Conservation (phyloP, 2,329 filamentous ascomycete genomes). For the Aspergillus felis region DNA sequence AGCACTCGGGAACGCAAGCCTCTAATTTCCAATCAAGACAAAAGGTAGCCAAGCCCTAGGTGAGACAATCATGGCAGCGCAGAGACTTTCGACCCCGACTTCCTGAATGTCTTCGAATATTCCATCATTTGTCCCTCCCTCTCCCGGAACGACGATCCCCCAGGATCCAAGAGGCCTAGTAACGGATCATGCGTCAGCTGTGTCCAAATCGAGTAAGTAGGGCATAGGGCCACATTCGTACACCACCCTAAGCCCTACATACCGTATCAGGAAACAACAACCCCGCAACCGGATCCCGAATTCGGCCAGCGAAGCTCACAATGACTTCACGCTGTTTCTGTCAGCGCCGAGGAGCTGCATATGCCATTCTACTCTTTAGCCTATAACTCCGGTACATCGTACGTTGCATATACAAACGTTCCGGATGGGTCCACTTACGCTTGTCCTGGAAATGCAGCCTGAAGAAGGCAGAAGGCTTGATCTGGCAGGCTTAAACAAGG, state of each 20-base stretch:
- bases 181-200: constrained; percentile 19
- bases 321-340: neutral
- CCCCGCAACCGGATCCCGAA: constrained; percentile 1
- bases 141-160: neutral
- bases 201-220: constrained; percentile 23
- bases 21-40: constrained; percentile 11
- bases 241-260: constrained; percentile 15
- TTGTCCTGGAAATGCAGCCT: neutral
- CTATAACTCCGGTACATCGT: neutral
- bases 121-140: neutral
- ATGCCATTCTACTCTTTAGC: neutral
- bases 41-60: constrained; percentile 4
- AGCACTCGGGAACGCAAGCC: constrained; percentile 13
- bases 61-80: constrained; percentile 21
- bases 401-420: neutral
- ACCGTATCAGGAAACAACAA: constrained; percentile 2
- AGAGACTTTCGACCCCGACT: neutral
- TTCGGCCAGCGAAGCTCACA: neutral
- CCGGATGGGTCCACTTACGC: neutral
- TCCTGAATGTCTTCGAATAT: neutral
- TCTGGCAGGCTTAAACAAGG: neutral
- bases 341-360: neutral
- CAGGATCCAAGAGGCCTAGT: constrained; percentile 2
- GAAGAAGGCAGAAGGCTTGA: neutral
- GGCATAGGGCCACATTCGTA: constrained; percentile 18